A percentile compares a stretch with the other conserved stretches of the same genome.
These are phyloP conservation scores for Priceomyces haplophilus DNA, from an alignment of 805 yeast genomes.

Conservation along the genomic window DNA sequence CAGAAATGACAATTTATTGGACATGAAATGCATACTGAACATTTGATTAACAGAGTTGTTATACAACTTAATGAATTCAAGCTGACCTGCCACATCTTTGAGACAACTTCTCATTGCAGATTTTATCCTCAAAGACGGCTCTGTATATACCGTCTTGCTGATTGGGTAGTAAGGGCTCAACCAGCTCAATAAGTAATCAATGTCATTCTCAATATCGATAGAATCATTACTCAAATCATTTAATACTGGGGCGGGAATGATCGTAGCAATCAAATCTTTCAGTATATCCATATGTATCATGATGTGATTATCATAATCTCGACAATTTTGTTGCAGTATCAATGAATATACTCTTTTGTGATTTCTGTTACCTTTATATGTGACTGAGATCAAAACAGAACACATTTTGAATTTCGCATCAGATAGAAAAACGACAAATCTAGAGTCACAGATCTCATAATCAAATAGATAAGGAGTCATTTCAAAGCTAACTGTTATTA, in stretches of 20 bases:
- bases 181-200: slow-evolving; percentile 31
- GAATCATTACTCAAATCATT: slow-evolving; percentile 10
- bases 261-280: slow-evolving; percentile 10
- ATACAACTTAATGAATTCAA: slow-evolving; percentile 31
- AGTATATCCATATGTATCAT: slow-evolving; percentile 6
- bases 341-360: not conserved
- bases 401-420: not conserved
- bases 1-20: slow-evolving; percentile 2
- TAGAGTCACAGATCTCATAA: not conserved
- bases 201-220: slow-evolving; percentile 33
- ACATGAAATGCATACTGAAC: slow-evolving; percentile 10
- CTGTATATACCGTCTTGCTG: slow-evolving; percentile 8
- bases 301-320: not conserved
- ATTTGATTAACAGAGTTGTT: slow-evolving; percentile 27
- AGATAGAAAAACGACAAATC: not conserved
- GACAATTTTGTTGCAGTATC: not conserved
- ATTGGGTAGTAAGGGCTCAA: slow-evolving; percentile 27
- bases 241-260: slow-evolving; percentile 16
- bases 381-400: not conserved
- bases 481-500: not conserved
- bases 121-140: slow-evolving; percentile 33
- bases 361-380: not conserved
- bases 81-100: slow-evolving; percentile 30
- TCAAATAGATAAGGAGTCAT: no score
- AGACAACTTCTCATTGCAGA: slow-evolving; percentile 37